Evolutionary conservation across 2,329 filamentous ascomycete genomes (phyloP), one percentile per base, ranked within the genome.

Genomic region (Alternaria solani): DNA sequence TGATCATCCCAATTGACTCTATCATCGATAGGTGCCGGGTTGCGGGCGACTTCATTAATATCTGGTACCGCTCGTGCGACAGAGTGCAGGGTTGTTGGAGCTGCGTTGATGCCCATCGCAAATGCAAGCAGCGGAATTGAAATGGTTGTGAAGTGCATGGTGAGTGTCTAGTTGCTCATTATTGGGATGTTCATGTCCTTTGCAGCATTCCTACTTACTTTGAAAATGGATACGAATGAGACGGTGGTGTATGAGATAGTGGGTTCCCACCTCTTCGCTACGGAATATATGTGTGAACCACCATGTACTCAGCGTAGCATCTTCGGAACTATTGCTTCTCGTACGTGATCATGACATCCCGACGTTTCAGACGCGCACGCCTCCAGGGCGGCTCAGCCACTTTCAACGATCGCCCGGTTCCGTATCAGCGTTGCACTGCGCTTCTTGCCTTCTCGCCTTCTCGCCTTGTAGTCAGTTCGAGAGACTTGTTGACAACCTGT

Each of bases 21-120:
- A 16, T 52, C 32, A 30, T 65, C 55, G 25, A 71, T 62, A 1
- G 72, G 72, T 4, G 64, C 63, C 41, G 66, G 66, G 25, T 68
- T 63, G 18, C 66, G 64, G 34, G 64, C 65, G 12, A 67, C 54
- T 51, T 61, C 52, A 12, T 62, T 62, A 39, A 69, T 34, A 16
- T 69, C 57, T 30, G 60, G 63, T 36, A 60, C 46, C 43, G 46
- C 51, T 47, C 64, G 57, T 34, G 52, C 43, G 23, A 60, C 36
- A 5, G 30, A 7, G 16, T 51, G 57, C 26, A 47, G 58, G 18
- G 64, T 42, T 7, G 47, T 46, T 8, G 66, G 62, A 20, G 59
- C 59, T 53, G 66, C 61, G 18, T 41, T 32, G 14, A 56, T 53
- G 49, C 36, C 48, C 16, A 55, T 41, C 25, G 47, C 59, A 12